Evolutionary conservation across 495 filamentous ascomycete genomes (phyloP).

Genomic region (Aspergillus ellipticus): DNA sequence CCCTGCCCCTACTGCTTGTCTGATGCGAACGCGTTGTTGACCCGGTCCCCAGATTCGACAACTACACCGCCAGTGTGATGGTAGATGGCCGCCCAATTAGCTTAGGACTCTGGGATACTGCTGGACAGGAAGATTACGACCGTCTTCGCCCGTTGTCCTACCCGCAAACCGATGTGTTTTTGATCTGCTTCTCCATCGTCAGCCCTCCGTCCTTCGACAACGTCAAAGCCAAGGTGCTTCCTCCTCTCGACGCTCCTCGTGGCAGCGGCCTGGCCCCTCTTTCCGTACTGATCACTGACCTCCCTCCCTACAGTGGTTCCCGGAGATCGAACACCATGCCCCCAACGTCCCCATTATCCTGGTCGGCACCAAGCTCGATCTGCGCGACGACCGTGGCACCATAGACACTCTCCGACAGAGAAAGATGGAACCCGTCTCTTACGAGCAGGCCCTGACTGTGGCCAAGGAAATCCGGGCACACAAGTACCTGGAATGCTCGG

Average conservation of each 20-base stretch:
- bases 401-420: slow-evolving; percentile 72
- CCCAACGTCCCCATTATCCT: slow-evolving; percentile 94
- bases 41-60: slow-evolving; percentile 73
- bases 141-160: slow-evolving; percentile 92
- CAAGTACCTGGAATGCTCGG: slow-evolving; percentile 98
- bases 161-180: slow-evolving; percentile 95
- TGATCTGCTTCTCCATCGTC: slow-evolving; percentile 98
- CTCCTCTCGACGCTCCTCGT: not conserved
- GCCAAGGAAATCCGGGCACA: slow-evolving; percentile 89
- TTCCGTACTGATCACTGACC: slow-evolving; percentile 6
- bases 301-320: slow-evolving; percentile 68
- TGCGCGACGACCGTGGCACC: slow-evolving; percentile 85
- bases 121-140: slow-evolving; percentile 98
- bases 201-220: slow-evolving; percentile 97
- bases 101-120: slow-evolving; percentile 96
- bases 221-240: slow-evolving; percentile 85
- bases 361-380: slow-evolving; percentile 94
- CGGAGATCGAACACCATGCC: slow-evolving; percentile 95
- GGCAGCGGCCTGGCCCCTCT: not conserved
- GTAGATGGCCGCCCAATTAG: slow-evolving; percentile 97
- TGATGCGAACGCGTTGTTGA: slow-evolving; percentile 14
- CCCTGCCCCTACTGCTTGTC: slow-evolving; percentile 7
- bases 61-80: slow-evolving; percentile 98
- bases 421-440: slow-evolving; percentile 88
- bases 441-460: slow-evolving; percentile 78